phyloP scores from a whole-genome alignment of 495 filamentous ascomycete species.

The Trichocladium uniseriatum region DNA sequence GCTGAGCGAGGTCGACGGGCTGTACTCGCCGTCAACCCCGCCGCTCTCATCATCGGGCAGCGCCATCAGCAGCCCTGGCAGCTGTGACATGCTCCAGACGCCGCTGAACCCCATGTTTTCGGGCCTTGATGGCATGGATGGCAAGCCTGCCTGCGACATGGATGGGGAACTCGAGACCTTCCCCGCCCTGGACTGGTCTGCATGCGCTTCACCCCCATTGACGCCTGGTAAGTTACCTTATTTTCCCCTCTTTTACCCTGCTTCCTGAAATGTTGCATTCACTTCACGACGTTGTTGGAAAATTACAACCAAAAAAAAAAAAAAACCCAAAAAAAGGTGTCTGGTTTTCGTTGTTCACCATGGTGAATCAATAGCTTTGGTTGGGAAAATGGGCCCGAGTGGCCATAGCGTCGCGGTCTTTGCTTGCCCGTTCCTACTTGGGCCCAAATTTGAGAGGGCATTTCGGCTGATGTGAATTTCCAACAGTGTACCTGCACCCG shows the following conservation, averaged over 20 bases:
- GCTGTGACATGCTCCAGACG: constrained; percentile 66
- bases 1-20: constrained; percentile 54
- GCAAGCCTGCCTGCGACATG: constrained; percentile 65
- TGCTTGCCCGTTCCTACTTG: constrained; percentile 1
- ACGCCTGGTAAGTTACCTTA: constrained; percentile 92
- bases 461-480: constrained; percentile 29
- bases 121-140: constrained; percentile 62
- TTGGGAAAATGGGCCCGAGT: neutral
- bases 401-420: neutral
- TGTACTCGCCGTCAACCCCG: constrained; percentile 78
- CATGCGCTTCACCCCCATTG: constrained; percentile 72
- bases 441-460: constrained; percentile 12
- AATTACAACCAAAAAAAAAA: no score
- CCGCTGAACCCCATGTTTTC: constrained; percentile 76
- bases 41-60: constrained; percentile 79
- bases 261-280: neutral
- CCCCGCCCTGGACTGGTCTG: constrained; percentile 65
- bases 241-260: constrained; percentile 17
- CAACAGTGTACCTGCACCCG: constrained; percentile 77
- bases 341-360: no score
- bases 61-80: constrained; percentile 76
- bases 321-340: no score
- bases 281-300: no score
- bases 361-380: neutral
- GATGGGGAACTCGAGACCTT: constrained; percentile 68